Percentiles rank a stretch among this genome's conserved stretches.
These are phyloP conservation scores for Exophiala phaeomuriformis DNA, from an alignment of 2,329 filamentous ascomycete genomes.

Conservation along the genomic window DNA sequence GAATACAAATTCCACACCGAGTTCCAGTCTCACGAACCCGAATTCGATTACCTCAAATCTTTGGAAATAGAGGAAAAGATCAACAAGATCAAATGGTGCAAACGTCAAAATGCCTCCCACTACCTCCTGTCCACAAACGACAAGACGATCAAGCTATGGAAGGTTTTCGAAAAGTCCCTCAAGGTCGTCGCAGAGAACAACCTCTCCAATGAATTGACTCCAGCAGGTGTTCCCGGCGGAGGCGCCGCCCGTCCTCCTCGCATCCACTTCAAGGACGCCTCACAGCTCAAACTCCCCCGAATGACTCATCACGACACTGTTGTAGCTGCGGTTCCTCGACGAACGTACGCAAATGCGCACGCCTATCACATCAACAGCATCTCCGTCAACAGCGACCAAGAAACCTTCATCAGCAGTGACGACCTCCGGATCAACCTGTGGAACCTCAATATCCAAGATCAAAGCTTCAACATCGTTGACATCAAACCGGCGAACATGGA, in stretches of 20 bases:
- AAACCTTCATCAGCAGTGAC: constrained; percentile 98
- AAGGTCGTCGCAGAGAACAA: constrained; percentile 99
- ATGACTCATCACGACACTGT: constrained; percentile 98
- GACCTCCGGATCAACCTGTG: constrained; percentile 96
- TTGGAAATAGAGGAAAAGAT: constrained; percentile 99
- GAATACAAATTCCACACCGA: constrained; percentile 99
- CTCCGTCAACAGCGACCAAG: constrained; percentile 98
- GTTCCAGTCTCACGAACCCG: constrained; percentile 98
- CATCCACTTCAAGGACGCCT: constrained; percentile 68
- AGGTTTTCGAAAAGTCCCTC: constrained; percentile 98
- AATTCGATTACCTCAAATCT: constrained; percentile 99
- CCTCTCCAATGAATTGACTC: constrained; percentile 86
- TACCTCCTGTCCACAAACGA: constrained; percentile 98
- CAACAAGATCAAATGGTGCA: constrained; percentile 99
- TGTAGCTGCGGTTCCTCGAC: constrained; percentile 87
- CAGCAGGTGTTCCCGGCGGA: constrained; percentile 62
- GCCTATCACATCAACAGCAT: constrained; percentile 99
- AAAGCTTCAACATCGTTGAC: constrained; percentile 99
- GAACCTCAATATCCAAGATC: constrained; percentile 98
- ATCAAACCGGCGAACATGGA: constrained; percentile 99
- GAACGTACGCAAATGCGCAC: constrained; percentile 96
- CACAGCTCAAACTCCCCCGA: constrained; percentile 84
- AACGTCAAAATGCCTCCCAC: constrained; percentile 94
- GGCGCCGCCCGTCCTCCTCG: constrained; percentile 67
- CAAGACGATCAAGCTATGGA: constrained; percentile 99